Base-by-base conservation (phyloP, 768 basidiomycete genomes). In the Asterophora lycoperdoides region DNA sequence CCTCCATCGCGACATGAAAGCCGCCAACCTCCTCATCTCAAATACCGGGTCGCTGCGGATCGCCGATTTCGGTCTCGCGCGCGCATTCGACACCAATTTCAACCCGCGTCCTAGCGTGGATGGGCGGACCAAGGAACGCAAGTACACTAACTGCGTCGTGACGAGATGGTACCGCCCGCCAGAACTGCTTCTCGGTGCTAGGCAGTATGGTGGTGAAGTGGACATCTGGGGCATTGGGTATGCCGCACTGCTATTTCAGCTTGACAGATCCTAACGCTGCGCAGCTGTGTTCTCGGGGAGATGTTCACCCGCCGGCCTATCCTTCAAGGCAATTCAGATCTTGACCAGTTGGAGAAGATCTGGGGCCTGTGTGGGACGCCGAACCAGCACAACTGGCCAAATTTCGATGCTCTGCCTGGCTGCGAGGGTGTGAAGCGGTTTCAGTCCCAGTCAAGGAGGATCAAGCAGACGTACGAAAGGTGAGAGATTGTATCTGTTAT, bases 201-300 rank as follows among this genome's bases (percentile, higher is more conserved):
- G 84, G 39, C 81, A 89, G 52, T 98, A 99, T 57, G 92, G 92
- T 8, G 89, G 90, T 0, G 91, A 93, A 57, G 86, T 99, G 36
- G 96, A 99, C 66, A 85, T 99, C 59, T 99, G 96, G 96, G 93
- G 95, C 6, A 84, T 98, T 45, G 96, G 95, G 83, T 94, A 63
- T 58, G 83, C 72, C 20, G 35, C 39, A 20, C 14, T 9, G 14
- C 29, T 6, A 41, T 39, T n/a, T 33, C 51, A 11, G 38, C 14
- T 4, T 49, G 43, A 29, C 8, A 37, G 28, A 8, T 40, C 10
- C 20, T 35, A 51, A 33, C 19, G 8, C 41, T 40, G n/a, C 48
- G 19, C 53, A 94, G 92, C 6, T 96, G 95, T 65, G 90, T 97
- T 23, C 73, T 98, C n/a, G 95, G 88, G 26, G 96, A 99, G 68